Evolutionary conservation across 495 filamentous ascomycete species (phyloP), one percentile per base, ranked within the genome.

Genomic region (Tricharina praecox): DNA sequence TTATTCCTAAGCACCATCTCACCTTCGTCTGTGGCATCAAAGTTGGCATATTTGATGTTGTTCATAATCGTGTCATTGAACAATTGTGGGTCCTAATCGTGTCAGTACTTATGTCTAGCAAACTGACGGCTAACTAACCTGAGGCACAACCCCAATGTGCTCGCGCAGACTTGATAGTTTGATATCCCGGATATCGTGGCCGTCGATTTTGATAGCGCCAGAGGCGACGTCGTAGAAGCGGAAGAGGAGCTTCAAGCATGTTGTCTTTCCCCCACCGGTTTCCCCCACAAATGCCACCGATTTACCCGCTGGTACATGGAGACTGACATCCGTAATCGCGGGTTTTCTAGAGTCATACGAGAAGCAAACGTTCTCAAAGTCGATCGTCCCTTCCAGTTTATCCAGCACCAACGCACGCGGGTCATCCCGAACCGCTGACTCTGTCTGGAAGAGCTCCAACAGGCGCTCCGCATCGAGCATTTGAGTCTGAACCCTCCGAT

Each of bases 241-340:
- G 49, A 74, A 68, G 15, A 86, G 69, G 4, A 87, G 69, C 52
- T 82, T 79, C 36, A 85, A 64, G 32, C 83, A 76, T 2, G 81
- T 83, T 2, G 81, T 80, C 55, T 87, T 90, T 16, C 82, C 82
- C 20, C 73, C 72, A 18, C 82, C 82, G 2, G 79, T 82, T 51
- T 75, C 72, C 1, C 82, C 83, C n/a, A 86, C 82, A 15, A 87
- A 70, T 5, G 81, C 82, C 10, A 81, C 68, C 5, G 78, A 84
- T 46, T 71, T 68, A 13, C 82, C 82, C 1, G 71, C 62, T 4
- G 64, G 62, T 37, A 69, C 74, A 34, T 59, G 65, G 53, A 86
- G 78, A 54, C 66, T 76, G 50, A 86, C 66, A 36, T 73, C 61
- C 51, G 80, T 78, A 59, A 85, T 67, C 16, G 75, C 75, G 7